Base-by-base conservation (phyloP, 148 eudicot species). In the Camellia lanceoleosa region DNA sequence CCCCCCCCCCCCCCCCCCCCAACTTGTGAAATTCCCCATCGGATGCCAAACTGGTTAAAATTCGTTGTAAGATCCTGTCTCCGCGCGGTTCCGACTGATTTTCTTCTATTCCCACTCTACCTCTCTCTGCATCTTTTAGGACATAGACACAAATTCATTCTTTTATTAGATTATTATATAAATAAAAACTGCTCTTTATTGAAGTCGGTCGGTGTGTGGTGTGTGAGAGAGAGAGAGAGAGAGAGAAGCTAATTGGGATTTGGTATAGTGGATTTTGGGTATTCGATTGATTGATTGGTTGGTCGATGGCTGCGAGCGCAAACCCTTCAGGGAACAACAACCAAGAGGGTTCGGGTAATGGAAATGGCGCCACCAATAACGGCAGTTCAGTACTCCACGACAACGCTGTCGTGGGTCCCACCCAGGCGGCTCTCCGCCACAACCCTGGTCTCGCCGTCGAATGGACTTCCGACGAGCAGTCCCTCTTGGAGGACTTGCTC, bases 391-490 rank as follows among this genome's bases (percentile, higher is more conserved):
- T 74, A 72, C 82, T 84, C 0, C 72, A 52, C 4, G 97, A 91
- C 3, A 92, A 87, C 86, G 85, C 92, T 6, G 91, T 70, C 30
- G 82, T 82, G 63, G 92, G 84, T 0, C 88, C 86, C 41, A 85
- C 86, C 3, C 81, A 82, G 83, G 83, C 90, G 5, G 91, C 87
- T 14, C 87, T 96, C 75, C 82, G 86, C 71, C 99, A 93, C 80
- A 87, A 91, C 56, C 94, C 98, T 1, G 99, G 97, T 12, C 76
- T 94, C 51, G 83, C 90, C 58, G 87, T 88, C 2, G 90, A 91
- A 55, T 96, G 99, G 99, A 86, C 90, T 14, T 43, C 85, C 64
- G 97, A 96, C 47, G 99, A 96, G 83, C 97, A 93, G 82, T 75
- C 89, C 19, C 79, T 83, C 38, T 80, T 96, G 68, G 92, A 93